These are phyloP conservation scores for Fragaria iinumae DNA, from an alignment of 306 rosid species.

Conservation along the genomic window DNA sequence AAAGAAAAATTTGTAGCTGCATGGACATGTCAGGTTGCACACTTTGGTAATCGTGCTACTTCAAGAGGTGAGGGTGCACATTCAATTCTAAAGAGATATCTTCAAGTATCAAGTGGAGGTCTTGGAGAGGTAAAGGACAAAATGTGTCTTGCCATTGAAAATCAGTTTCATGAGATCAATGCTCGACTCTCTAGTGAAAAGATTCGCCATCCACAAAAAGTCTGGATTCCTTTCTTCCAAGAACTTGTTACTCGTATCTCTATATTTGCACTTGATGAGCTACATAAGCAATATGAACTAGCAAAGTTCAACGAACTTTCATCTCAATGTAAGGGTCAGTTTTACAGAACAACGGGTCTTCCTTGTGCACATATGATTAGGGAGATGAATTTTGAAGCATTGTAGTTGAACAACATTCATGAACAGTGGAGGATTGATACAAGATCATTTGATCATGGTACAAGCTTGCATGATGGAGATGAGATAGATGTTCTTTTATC, in stretches of 20 bases:
- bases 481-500: not conserved
- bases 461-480: not conserved
- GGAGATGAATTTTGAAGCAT: not conserved
- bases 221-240: not conserved
- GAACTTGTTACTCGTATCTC: not conserved
- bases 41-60: not conserved
- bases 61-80: slow-evolving; percentile 5
- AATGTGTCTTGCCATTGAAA: not conserved
- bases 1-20: not conserved
- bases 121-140: not conserved
- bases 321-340: not conserved
- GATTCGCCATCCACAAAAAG: not conserved
- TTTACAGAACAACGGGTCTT: not conserved
- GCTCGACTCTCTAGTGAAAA: too few species aligned
- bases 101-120: slow-evolving; percentile 13
- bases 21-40: not conserved
- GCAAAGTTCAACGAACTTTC: not conserved
- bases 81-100: not conserved
- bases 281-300: not conserved
- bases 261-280: not conserved
- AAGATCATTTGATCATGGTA: not conserved
- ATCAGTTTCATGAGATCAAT: not conserved
- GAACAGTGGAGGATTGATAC: not conserved
- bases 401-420: not conserved
- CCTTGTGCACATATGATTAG: too few species aligned